These are phyloP conservation scores for Yamadazyma ubonensis DNA, from an alignment of 805 yeast species.

Conservation along the genomic window DNA sequence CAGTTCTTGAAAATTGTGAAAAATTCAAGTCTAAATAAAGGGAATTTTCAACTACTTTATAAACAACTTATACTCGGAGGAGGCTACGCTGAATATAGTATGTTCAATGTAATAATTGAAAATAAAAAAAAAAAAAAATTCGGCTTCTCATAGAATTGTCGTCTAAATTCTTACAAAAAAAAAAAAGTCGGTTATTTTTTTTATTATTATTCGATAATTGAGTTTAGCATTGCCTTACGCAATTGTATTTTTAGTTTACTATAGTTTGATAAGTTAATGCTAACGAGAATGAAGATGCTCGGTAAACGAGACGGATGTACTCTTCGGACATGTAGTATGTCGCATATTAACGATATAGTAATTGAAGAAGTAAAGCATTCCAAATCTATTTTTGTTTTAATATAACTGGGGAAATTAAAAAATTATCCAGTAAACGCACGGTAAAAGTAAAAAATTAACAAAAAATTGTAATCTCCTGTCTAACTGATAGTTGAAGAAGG, in stretches of 20 bases:
- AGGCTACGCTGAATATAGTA: slow-evolving; percentile 2
- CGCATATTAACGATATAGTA: too few relatives aligned
- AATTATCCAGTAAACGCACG: not conserved
- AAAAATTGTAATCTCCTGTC: not conserved
- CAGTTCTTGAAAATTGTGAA: slow-evolving; percentile 7
- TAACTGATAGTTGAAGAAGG: not conserved
- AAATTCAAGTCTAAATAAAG: slow-evolving; percentile 2
- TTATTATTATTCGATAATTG: not conserved
- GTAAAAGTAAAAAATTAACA: not conserved
- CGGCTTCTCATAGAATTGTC: slow-evolving; percentile 2
- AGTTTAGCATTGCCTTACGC: slow-evolving; percentile 5
- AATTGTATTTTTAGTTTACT: not conserved
- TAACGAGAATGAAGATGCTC: slow-evolving; percentile 3
- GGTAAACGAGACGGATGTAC: slow-evolving; percentile 6
- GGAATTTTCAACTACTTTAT: slow-evolving; percentile 11
- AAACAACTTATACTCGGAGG: slow-evolving; percentile 5
- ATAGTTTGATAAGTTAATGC: slow-evolving; percentile 4
- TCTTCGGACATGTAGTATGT: not conserved
- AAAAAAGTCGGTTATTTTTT: not conserved
- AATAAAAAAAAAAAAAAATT: slow-evolving; percentile 4
- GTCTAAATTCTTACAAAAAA: slow-evolving; percentile 4
- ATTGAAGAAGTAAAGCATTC: too few relatives aligned
- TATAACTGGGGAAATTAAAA: too few relatives aligned
- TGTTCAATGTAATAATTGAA: not conserved
- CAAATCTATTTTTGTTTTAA: too few relatives aligned